These are phyloP conservation scores for Coniella lustricola DNA, from an alignment of 2,329 filamentous ascomycete species.

Conservation along the genomic window DNA sequence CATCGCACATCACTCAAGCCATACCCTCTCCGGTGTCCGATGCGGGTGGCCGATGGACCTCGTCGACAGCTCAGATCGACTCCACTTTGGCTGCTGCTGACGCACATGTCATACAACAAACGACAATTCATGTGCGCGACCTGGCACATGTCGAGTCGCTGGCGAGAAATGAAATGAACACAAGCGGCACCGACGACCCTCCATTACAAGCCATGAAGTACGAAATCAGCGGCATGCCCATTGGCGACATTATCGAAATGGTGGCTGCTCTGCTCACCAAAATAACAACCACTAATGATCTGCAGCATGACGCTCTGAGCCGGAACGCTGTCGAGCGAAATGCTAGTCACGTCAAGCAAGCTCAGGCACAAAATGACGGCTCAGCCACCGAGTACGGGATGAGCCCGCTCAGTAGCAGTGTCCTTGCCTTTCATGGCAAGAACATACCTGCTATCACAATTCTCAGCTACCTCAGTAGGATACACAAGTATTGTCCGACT, in stretches of 20 bases:
- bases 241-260: constrained; percentile 97
- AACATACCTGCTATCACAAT: constrained; percentile 97
- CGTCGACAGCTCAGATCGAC: constrained; percentile 18
- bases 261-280: constrained; percentile 93
- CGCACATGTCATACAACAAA: constrained; percentile 33
- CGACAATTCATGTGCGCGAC: constrained; percentile 73
- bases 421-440: constrained; percentile 95
- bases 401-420: constrained; percentile 53
- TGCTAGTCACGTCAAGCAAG: constrained; percentile 51
- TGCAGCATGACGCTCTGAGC: constrained; percentile 86
- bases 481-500: constrained; percentile 98
- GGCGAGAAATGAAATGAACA: constrained; percentile 68
- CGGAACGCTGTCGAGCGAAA: constrained; percentile 73
- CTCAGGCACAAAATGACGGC: constrained; percentile 25
- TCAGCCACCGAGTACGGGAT: constrained; percentile 35
- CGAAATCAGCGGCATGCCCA: constrained; percentile 96
- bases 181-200: constrained; percentile 42
- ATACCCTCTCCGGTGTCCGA: constrained; percentile 33
- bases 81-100: constrained; percentile 22
- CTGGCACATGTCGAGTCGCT: constrained; percentile 87
- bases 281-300: constrained; percentile 93
- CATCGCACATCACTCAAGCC: constrained; percentile 22
- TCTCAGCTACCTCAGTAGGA: constrained; percentile 86
- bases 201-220: constrained; percentile 59
- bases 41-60: constrained; percentile 20